Evolutionary conservation across 768 basidiomycete species (phyloP).

Genomic region (Aureoboletus auriporus): DNA sequence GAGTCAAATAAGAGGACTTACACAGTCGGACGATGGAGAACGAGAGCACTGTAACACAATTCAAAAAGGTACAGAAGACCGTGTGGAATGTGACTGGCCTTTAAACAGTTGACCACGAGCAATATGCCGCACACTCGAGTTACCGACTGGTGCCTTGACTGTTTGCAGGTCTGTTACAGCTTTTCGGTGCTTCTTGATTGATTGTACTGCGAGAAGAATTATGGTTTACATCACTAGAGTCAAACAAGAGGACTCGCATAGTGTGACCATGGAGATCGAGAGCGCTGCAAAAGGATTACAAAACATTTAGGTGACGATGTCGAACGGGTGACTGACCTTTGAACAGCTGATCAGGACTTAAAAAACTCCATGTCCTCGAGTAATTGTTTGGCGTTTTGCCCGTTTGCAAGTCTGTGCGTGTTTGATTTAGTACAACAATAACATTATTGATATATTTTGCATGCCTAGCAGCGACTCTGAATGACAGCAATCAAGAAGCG

Average conservation of each 20-base stretch:
- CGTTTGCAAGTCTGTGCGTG: constrained; percentile 4
- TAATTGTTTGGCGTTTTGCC: background rate
- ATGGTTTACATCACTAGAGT: no score
- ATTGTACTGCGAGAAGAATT: no score
- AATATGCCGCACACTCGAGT: background rate
- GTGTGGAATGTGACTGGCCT: background rate
- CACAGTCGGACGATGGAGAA: no score
- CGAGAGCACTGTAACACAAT: no score
- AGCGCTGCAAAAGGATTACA: no score
- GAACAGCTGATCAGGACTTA: background rate
- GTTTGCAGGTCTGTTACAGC: constrained; percentile 10
- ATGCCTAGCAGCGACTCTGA: constrained; percentile 25
- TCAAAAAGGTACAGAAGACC: no score
- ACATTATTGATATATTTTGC: background rate
- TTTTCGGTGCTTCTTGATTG: no score
- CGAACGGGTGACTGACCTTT: constrained; percentile 3
- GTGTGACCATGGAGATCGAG: no score
- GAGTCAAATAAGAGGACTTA: no score
- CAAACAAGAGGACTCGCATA: no score
- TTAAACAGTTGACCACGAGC: background rate
- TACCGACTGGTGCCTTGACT: background rate
- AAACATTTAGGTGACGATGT: no score
- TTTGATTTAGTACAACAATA: background rate
- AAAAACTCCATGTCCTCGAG: background rate
- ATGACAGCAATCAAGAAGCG: constrained; percentile 30